phyloP scores from a whole-genome alignment of 1,284 basidiomycete species.

The Afroboletus lepidellus region DNA sequence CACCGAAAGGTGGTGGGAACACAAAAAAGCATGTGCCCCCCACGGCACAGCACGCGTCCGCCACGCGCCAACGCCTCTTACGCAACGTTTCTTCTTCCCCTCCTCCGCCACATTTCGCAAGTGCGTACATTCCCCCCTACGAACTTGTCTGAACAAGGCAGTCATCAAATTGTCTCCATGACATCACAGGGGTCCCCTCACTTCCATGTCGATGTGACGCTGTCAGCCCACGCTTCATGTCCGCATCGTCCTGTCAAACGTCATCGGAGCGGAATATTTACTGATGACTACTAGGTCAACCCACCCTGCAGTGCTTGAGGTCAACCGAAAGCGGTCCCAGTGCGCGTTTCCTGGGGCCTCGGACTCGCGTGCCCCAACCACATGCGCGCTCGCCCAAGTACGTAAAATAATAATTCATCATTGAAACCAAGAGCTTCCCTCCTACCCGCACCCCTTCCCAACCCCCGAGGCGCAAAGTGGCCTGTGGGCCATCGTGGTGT shows the following conservation, averaged over 20 bases:
- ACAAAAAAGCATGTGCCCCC: conserved; percentile 25
- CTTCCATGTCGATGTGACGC: neutral
- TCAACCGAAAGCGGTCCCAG: neutral
- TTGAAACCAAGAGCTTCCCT: neutral
- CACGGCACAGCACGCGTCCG: conserved; percentile 31
- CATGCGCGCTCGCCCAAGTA: neutral
- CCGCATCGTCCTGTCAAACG: conserved; percentile 2
- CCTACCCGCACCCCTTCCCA: neutral
- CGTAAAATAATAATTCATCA: neutral
- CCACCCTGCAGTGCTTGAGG: neutral
- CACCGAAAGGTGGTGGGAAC: conserved; percentile 9
- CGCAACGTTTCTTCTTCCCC: conserved; percentile 11
- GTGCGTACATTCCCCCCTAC: neutral
- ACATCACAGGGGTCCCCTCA: conserved; percentile 12
- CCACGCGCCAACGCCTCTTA: conserved; percentile 15
- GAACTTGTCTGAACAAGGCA: conserved; percentile 10
- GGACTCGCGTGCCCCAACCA: conserved; percentile 7
- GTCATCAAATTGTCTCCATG: conserved; percentile 2
- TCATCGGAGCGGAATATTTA: conserved; percentile 2
- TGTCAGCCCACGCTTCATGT: conserved; percentile 16
- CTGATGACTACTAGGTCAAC: neutral
- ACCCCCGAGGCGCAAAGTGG: conserved; percentile 11
- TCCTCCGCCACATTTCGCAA: conserved; percentile 1
- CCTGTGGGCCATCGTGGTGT: conserved; percentile 6
- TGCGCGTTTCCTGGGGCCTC: conserved; percentile 10